Base-by-base conservation (phyloP, 192 early-diverging fungal species). In the Coemansia sp. region DNA sequence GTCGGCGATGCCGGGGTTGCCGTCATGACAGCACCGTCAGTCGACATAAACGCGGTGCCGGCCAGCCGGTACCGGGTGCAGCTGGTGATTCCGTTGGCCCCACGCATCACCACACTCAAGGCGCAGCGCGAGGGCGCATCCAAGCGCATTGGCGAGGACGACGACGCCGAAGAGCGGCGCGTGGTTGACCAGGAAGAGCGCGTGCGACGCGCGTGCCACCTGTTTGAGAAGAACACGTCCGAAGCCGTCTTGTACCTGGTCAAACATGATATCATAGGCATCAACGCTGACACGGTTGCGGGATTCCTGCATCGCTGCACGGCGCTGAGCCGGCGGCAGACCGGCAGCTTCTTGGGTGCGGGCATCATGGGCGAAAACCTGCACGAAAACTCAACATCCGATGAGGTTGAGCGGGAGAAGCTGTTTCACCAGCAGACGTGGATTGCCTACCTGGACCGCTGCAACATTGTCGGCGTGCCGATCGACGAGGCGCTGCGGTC, bases 401-500 rank as follows among this genome's bases (percentile, higher is more conserved):
- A 74, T 23, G 72, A 79, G 48, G 26, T 75, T 31, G 71, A 79
- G 46, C 71, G 66, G 49, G 71, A 74, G 34, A 65, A 67, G 53
- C 21, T 53, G 21, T 80, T 73, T 54, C 69, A 80, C 60, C 64
- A 66, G 22, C 68, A 67, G 58, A 66, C 68, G 56, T 71, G 67
- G 68, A 43, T 52, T 2, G 23, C 79, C 0, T 80, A 72, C 53
- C 43, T 80, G 8, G 74, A 77, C 52, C 65, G 63, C 32, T 80
- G 69, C 67, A 59, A 60, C 47, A 55, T 77, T 7, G 51, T 60
- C 15, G 65, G 61, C 50, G 65, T 80, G 51, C 66, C 79, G 1
- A 30, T 80, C 9, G 72, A 77, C 54, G 79, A 77, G 53, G 73
- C 79, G 20, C 42, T 80, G 62, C 68, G 79, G 15, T 63, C 74